A percentile compares a stretch with the other conserved stretches of the same genome.
Conservation (phyloP, 2,329 filamentous ascomycete species). For the Coniosporium tulheliwenetii region DNA sequence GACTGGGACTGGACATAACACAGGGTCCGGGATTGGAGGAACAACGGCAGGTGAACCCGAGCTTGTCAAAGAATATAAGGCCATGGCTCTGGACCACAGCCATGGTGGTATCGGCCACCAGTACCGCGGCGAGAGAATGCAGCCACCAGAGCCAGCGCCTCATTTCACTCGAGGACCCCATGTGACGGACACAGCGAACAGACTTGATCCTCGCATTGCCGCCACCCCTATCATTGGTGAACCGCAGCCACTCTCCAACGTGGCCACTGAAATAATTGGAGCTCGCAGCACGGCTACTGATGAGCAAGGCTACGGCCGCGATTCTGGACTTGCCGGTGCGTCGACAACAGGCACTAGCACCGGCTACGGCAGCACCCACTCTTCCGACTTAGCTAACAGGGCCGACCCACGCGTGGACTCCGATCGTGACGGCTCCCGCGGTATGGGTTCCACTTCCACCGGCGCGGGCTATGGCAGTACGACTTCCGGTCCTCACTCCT, state of each 20-base stretch:
- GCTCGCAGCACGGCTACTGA: neutral
- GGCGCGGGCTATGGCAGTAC: no score
- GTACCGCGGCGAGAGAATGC: constrained; percentile 9
- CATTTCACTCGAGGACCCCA: constrained; percentile 13
- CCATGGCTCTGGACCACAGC: constrained; percentile 5
- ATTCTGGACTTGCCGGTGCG: constrained; percentile 13
- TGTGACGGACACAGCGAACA: constrained; percentile 13
- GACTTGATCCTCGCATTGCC: constrained; percentile 17
- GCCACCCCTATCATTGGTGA: neutral
- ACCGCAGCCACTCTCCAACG: neutral
- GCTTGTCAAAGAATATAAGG: neutral
- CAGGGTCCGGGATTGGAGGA: neutral
- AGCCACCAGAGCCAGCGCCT: neutral
- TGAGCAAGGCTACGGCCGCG: constrained; percentile 10
- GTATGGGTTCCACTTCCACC: no score
- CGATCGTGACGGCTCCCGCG: no score
- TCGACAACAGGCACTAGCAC: constrained; percentile 15
- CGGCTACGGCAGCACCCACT: constrained; percentile 12
- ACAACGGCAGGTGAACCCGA: neutral
- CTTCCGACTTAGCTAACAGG: constrained; percentile 10
- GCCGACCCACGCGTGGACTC: constrained; percentile 8
- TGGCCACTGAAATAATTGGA: neutral
- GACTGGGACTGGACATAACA: constrained; percentile 4
- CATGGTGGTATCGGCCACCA: constrained; percentile 8
- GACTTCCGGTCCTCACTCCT: no score